Conservation (phyloP, 768 basidiomycete species). For the Mrakia frigida region DNA sequence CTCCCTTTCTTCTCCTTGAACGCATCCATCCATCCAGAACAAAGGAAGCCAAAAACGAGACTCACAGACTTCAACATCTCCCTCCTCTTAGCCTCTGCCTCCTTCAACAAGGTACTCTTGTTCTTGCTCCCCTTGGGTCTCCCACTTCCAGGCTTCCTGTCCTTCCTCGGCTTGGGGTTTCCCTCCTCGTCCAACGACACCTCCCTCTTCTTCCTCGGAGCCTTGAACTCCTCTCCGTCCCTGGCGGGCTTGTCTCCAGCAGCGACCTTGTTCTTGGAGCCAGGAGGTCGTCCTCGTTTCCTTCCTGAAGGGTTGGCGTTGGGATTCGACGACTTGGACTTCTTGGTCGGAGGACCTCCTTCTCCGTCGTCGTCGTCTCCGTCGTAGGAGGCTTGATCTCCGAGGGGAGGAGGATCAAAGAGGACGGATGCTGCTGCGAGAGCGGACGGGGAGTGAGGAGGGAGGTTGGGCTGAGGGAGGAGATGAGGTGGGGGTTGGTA, state of each 20-base stretch:
- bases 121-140: slow-evolving; percentile 15
- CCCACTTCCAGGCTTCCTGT: slow-evolving; percentile 11
- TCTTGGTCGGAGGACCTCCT: background rate
- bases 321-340: background rate
- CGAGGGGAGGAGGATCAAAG: background rate
- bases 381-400: background rate
- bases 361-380: background rate
- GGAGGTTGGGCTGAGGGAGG: background rate
- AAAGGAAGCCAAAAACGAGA: background rate
- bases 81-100: slow-evolving; percentile 1
- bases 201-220: slow-evolving; percentile 1
- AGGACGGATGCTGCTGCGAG: background rate
- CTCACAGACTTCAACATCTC: background rate
- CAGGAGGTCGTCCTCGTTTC: slow-evolving; percentile 14
- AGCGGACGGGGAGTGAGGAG: background rate
- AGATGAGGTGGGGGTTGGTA: background rate
- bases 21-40: background rate
- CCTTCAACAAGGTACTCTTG: slow-evolving; percentile 6
- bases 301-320: background rate
- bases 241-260: background rate
- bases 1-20: no score
- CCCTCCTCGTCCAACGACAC: background rate
- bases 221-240: background rate
- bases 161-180: background rate
- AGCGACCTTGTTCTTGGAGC: slow-evolving; percentile 3